Base-by-base conservation (phyloP, 306 rosid genomes). In the Acacia crassicarpa region DNA sequence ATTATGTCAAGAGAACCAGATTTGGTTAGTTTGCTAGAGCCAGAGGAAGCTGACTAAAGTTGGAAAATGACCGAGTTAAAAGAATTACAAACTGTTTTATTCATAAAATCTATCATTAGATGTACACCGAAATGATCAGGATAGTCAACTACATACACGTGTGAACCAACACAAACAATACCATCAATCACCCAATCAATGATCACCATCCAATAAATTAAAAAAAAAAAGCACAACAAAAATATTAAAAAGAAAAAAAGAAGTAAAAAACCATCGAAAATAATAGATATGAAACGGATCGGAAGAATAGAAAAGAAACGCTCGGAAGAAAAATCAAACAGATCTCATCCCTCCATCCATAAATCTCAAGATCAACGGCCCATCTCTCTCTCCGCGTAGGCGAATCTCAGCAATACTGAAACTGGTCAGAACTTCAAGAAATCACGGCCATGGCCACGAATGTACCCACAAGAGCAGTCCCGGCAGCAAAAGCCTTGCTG, bases 11-110 rank as follows among this genome's bases (percentile, higher is more conserved):
- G 41, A 14, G 9, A 63, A 63, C 9, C 9, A 5, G 15, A 62
- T 2, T 1, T 23, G 38, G 67, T 4, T 11, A 27, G 38, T 38
- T 56, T 56, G 0, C 5, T 5, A 62, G 17, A 5, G 30, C 2
- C 4, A 56, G 30, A 56, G 14, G n/a, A 7, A 7, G 72, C 23
- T 12, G 15, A 3, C 19, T 48, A 14, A 9, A n/a, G 30, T 54
- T 23, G 65, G 16, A 59, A 32, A 32, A n/a, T 19, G 13, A n/a
- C n/a, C n/a, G n/a, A 56, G 63, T 38, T 7, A 38, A 87, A 91
- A 91, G 90, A 92, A 89, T 91, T 86, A 73, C 89, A 85, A 85
- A 86, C 86, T 45, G 59, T 89, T 89, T 92, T 91, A 90, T 93
- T 91, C 75, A 58, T 58, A 19, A 53, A 8, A 72, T 72, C 80